phyloP scores from a whole-genome alignment of 2,329 filamentous ascomycete genomes.

The Arthroderma sp. region DNA sequence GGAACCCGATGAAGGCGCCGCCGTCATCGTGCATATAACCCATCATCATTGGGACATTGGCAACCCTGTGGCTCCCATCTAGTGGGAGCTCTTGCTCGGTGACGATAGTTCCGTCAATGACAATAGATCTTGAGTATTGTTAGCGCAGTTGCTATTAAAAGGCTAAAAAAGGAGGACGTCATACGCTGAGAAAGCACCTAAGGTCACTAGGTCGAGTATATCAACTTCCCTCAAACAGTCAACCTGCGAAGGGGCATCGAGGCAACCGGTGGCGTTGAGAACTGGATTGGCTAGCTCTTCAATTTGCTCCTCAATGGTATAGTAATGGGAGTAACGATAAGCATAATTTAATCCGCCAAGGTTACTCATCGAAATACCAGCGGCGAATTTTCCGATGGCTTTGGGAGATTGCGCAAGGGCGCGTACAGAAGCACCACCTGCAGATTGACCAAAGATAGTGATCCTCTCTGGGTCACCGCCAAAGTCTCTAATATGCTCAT shows the following conservation, averaged over 20 bases:
- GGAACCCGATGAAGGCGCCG: background rate
- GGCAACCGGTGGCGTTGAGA: constrained; percentile 38
- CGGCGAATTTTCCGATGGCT: constrained; percentile 11
- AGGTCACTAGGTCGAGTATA: too few species aligned
- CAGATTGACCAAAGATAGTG: constrained; percentile 25
- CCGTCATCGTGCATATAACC: constrained; percentile 1
- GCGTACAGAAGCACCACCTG: constrained; percentile 40
- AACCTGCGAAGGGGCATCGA: constrained; percentile 26
- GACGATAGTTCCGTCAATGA: background rate
- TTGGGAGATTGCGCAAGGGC: constrained; percentile 11
- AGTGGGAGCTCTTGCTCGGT: background rate
- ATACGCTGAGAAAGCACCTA: too few species aligned
- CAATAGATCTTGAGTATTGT: background rate
- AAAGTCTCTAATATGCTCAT: constrained; percentile 19
- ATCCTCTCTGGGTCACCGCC: constrained; percentile 20
- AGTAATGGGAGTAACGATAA: constrained; percentile 43
- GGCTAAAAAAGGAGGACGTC: too few species aligned
- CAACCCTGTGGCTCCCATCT: background rate
- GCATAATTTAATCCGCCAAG: constrained; percentile 30
- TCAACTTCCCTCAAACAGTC: constrained; percentile 38
- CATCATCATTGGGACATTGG: constrained; percentile 1
- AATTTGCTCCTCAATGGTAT: constrained; percentile 41
- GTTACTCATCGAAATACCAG: constrained; percentile 8
- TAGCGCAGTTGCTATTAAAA: too few species aligned
- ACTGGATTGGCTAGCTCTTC: constrained; percentile 35